These are phyloP conservation scores for Aspergillus fructus DNA, from an alignment of 2,329 filamentous ascomycete genomes.

Conservation along the genomic window DNA sequence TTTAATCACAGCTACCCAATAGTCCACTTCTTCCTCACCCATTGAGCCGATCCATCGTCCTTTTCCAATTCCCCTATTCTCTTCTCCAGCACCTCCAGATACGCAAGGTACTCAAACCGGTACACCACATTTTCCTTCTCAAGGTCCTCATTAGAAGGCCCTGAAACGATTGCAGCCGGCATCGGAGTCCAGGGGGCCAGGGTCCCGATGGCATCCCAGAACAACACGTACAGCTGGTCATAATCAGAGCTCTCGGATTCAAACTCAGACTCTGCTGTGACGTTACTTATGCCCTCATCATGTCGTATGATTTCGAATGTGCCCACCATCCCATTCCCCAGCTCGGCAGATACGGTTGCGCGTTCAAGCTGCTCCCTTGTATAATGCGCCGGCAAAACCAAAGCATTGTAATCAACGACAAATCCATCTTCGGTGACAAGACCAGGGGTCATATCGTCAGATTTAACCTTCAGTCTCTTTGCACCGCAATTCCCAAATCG, in stretches of 20 bases:
- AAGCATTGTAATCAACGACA: neutral
- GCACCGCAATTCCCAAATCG: conserved; percentile 6
- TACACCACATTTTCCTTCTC: neutral
- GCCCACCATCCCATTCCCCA: neutral
- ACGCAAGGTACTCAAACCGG: conserved; percentile 2
- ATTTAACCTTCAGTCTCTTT: neutral
- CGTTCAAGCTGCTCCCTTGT: neutral
- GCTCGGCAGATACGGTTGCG: neutral
- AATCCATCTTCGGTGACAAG: neutral
- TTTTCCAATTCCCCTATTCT: neutral
- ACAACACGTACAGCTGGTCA: conserved; percentile 1
- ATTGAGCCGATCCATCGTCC: neutral
- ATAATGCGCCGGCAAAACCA: neutral
- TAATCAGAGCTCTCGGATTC: neutral
- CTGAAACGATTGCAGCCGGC: neutral
- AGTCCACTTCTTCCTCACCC: neutral
- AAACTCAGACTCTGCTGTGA: neutral
- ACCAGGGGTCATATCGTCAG: conserved; percentile 3
- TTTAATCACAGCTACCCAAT: neutral
- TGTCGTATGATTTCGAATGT: neutral
- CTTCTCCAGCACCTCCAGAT: neutral
- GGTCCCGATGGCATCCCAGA: neutral
- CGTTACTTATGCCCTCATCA: neutral
- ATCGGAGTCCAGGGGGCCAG: neutral
- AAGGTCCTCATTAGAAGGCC: neutral